phyloP scores from a whole-genome alignment of 345 rosid genomes.

The Abelmoschus esculentus region DNA sequence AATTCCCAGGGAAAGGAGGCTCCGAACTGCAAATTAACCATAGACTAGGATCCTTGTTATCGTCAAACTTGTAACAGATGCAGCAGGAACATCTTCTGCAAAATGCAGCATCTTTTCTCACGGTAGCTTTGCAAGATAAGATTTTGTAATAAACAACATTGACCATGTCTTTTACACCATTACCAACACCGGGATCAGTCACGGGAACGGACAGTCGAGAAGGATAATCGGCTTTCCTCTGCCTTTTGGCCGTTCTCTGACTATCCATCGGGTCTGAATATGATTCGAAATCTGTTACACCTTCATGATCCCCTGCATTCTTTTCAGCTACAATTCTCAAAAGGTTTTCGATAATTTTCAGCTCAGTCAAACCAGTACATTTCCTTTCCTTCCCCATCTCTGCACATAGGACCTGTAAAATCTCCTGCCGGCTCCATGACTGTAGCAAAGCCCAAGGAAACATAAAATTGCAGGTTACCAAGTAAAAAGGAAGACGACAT shows the following conservation, averaged over 20 bases:
- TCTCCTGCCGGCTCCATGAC: conserved; percentile 93
- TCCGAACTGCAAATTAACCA: conserved; percentile 79
- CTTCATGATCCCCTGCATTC: conserved; percentile 24
- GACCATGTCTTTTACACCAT: conserved; percentile 21
- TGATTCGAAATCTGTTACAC: conserved; percentile 24
- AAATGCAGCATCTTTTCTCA: conserved; percentile 48
- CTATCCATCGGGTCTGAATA: conserved; percentile 26
- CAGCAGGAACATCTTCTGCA: conserved; percentile 94
- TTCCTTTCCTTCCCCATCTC: conserved; percentile 98
- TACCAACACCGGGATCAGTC: conserved; percentile 20
- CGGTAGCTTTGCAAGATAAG: conserved; percentile 72
- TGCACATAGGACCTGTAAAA: conserved; percentile 77
- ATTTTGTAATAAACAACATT: conserved; percentile 55
- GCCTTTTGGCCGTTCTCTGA: conserved; percentile 48
- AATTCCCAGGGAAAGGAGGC: conserved; percentile 50
- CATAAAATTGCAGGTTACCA: too few relatives aligned
- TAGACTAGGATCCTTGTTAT: conserved; percentile 90
- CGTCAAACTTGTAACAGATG: conserved; percentile 71
- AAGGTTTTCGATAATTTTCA: conserved; percentile 86
- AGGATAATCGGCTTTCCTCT: conserved; percentile 57
- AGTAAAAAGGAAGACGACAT: too few relatives aligned
- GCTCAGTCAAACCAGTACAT: conserved; percentile 81
- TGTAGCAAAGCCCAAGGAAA: too few relatives aligned
- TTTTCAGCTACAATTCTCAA: conserved; percentile 67
- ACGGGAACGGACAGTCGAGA: conserved; percentile 39